Conservation (phyloP, 768 basidiomycete species). For the Xerocomellus dryophilus region DNA sequence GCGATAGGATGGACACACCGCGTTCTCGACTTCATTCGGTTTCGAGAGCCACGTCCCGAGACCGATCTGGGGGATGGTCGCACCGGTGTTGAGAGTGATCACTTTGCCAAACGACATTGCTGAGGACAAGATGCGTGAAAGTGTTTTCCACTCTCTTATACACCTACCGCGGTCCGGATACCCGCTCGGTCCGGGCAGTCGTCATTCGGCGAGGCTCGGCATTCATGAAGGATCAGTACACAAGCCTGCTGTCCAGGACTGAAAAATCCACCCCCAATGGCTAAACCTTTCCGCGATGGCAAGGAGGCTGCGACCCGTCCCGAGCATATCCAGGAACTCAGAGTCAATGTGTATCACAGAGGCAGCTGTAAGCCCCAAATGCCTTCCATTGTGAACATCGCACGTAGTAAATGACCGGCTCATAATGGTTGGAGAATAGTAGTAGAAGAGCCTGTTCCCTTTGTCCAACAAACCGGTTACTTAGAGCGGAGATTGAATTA, state of each 20-base stretch:
- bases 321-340: not conserved
- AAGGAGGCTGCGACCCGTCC: no score
- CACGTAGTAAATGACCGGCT: no score
- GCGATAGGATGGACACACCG: constrained; percentile 41
- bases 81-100: constrained; percentile 45
- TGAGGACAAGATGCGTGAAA: not conserved
- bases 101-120: constrained; percentile 42
- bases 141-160: constrained; percentile 5
- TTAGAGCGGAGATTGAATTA: constrained; percentile 31
- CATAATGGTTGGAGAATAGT: no score
- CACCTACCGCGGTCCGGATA: constrained; percentile 2
- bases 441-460: not conserved
- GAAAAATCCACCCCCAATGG: no score
- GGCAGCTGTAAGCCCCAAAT: no score
- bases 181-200: constrained; percentile 1
- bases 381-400: no score
- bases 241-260: no score
- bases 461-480: not conserved
- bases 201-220: no score
- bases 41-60: constrained; percentile 81
- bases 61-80: constrained; percentile 69
- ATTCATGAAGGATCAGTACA: no score
- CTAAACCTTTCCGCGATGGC: no score
- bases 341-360: not conserved
- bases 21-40: constrained; percentile 70